Base-by-base conservation (phyloP, 2,329 filamentous ascomycete genomes). In the Didymella pomorum region DNA sequence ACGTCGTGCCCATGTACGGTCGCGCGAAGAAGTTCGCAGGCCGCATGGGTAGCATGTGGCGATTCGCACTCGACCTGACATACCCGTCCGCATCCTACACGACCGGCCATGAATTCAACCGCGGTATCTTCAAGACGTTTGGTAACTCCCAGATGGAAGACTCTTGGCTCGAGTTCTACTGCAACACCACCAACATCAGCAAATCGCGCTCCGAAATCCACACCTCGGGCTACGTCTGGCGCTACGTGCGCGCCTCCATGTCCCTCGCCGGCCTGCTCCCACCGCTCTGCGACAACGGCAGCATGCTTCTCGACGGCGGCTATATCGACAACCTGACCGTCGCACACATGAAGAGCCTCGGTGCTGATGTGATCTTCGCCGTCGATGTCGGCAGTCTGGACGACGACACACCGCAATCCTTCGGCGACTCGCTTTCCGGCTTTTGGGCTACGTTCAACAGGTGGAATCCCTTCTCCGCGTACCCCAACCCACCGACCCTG, bases 11-110 rank as follows among this genome's bases (percentile, higher is more conserved):
- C 12, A 97, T 98, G 86, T 97, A 96, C 70, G 95, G 95, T 0
- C 86, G 96, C 44, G 93, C 93, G 14, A 99, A 99, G 84, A 97
- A 97, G 75, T 99, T 99, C 76, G 87, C 95, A 0, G 93, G 95
- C 4, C 90, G 96, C n/a, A 99, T 99, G 96, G 92, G 92, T 43
- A 98, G 94, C 77, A 92, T 98, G 79, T 99, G 95, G 95, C 88
- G 95, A n/a, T 97, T 99, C 75, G 93, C 93, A 1, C 82, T 99
- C 2, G 95, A 99, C 73, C 79, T 99, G 68, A 99, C 95, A 0
- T 99, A 99, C 75, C 95, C 95, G 0, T 95, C 94, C 6, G 92
- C 92, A 8, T 97, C 94, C 1, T 99, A 99, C 79, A 99, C 96
- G 0, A 99, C 95, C 0, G 95, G 95, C 0, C 95, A 99, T 73